A percentile compares a stretch with the other conserved stretches of the same genome.
Conservation (phyloP, 2,329 filamentous ascomycete species). For the Curvularia sp. region DNA sequence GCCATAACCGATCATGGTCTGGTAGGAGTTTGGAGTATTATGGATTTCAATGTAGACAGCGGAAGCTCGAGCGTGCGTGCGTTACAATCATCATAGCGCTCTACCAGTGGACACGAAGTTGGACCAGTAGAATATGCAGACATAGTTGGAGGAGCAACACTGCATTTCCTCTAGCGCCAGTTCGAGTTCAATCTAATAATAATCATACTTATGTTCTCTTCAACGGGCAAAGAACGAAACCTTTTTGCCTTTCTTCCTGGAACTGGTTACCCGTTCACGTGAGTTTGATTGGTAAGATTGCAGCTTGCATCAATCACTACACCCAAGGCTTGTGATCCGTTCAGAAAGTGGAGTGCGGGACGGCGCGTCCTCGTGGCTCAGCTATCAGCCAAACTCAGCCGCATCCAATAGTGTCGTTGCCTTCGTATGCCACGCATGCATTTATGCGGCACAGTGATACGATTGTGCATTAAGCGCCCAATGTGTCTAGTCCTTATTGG, state of each 20-base stretch:
- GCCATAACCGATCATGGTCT: neutral
- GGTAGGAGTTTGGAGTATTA: neutral
- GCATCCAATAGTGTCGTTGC: neutral
- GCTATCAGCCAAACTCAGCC: neutral
- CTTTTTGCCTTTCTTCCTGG: neutral
- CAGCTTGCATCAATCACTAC: neutral
- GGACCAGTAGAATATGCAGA: neutral
- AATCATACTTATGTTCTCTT: neutral
- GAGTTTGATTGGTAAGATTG: neutral
- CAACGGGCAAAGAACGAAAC: neutral
- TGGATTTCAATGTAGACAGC: neutral
- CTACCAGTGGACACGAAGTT: neutral
- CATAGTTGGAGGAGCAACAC: neutral
- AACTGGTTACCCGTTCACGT: neutral
- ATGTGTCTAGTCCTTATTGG: neutral
- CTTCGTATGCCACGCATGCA: neutral
- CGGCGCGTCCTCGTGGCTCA: neutral
- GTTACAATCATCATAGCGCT: neutral
- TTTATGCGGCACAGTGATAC: slow-evolving; percentile 4
- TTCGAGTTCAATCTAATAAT: neutral
- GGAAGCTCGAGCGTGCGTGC: neutral
- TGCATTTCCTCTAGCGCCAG: neutral
- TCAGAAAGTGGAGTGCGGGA: neutral
- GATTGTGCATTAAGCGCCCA: slow-evolving; percentile 4
- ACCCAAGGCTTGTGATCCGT: neutral